Conservation (phyloP, 257 asterid species). For the Forsythia viridissima region DNA sequence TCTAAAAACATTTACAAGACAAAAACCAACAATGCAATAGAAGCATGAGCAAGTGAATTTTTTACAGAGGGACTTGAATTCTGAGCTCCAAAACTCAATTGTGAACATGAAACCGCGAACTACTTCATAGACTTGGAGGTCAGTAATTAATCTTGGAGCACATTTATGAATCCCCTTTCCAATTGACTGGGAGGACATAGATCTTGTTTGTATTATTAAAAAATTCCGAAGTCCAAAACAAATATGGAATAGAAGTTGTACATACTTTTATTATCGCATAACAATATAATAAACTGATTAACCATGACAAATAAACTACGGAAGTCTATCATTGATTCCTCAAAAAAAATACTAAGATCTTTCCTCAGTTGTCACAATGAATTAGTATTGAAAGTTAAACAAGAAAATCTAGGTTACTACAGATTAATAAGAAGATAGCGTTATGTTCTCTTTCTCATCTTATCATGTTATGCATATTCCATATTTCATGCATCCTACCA, state of each 20-base stretch:
- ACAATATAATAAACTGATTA: too few relatives aligned
- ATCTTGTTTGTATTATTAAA: too few relatives aligned
- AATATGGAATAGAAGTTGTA: too few relatives aligned
- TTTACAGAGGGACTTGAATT: neutral
- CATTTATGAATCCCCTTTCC: too few relatives aligned
- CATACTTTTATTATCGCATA: too few relatives aligned
- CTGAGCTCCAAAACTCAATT: neutral
- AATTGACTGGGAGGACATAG: too few relatives aligned
- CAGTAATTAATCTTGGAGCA: neutral
- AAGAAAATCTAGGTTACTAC: neutral
- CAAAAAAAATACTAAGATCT: neutral
- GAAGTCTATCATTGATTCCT: too few relatives aligned
- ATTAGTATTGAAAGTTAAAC: neutral
- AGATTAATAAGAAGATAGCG: neutral
- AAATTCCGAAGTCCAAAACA: too few relatives aligned
- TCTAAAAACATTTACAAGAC: too few relatives aligned
- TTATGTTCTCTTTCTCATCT: neutral
- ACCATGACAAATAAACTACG: too few relatives aligned
- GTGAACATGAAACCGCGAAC: neutral
- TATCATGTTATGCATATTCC: neutral
- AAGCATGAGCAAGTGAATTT: neutral
- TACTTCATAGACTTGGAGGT: neutral
- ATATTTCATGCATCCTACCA: neutral
- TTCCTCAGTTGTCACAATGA: neutral
- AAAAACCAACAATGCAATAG: neutral